A percentile compares a stretch with the other conserved stretches of the same genome.
phyloP scores from a whole-genome alignment of 208 protist species.

The Acanthamoeba comandoni region DNA sequence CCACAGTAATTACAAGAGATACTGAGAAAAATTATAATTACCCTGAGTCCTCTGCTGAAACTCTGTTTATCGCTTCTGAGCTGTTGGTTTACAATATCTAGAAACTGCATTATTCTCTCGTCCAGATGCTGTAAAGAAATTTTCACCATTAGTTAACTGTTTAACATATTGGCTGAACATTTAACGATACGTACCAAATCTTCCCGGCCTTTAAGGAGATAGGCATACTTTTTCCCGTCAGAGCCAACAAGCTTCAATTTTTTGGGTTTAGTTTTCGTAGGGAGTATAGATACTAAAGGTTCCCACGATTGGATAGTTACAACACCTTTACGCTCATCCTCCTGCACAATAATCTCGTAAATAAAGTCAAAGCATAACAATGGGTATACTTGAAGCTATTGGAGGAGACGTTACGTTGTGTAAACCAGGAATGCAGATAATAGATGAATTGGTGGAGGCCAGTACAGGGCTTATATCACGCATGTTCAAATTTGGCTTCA shows the following conservation, averaged over 20 bases:
- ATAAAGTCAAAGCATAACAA: background rate
- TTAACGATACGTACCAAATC: constrained; percentile 82
- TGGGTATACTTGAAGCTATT: background rate
- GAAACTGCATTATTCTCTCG: constrained; percentile 88
- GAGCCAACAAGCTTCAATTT: constrained; percentile 82
- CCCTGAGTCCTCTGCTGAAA: constrained; percentile 4
- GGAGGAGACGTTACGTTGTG: background rate
- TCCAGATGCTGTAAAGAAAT: constrained; percentile 80
- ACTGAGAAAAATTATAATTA: background rate
- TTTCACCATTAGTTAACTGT: background rate
- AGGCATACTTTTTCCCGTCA: constrained; percentile 84
- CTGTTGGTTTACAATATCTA: constrained; percentile 83
- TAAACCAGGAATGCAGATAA: constrained; percentile 81
- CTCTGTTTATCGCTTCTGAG: constrained; percentile 72
- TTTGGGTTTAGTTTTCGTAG: constrained; percentile 87
- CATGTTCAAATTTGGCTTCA: constrained; percentile 46
- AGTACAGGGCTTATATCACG: constrained; percentile 72
- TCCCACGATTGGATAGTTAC: constrained; percentile 78
- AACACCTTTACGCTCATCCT: background rate
- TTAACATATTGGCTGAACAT: constrained; percentile 21
- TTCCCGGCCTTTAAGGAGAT: constrained; percentile 87
- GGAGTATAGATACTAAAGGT: constrained; percentile 75
- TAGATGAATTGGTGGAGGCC: constrained; percentile 30
- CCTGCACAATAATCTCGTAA: background rate
- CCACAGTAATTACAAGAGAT: background rate